Conservation (phyloP, 768 basidiomycete species). For the Lactarius akahatsu region DNA sequence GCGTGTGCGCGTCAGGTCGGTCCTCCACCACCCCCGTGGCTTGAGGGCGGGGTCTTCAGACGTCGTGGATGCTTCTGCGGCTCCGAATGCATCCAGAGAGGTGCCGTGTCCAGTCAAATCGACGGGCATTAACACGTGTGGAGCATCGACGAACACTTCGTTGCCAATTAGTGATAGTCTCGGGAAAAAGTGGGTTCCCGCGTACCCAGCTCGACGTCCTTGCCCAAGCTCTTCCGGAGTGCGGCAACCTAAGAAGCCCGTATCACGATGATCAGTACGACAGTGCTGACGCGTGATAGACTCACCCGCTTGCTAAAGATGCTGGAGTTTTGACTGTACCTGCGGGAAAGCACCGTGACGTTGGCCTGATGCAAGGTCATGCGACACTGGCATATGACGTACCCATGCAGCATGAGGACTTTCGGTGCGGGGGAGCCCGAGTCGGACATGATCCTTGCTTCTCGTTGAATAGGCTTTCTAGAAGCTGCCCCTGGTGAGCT, state of each 20-base stretch:
- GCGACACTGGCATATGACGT: slow-evolving; percentile 3
- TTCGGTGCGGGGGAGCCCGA: slow-evolving; percentile 3
- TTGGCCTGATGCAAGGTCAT: slow-evolving; percentile 3
- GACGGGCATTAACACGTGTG: slow-evolving; percentile 61
- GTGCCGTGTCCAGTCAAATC: slow-evolving; percentile 47
- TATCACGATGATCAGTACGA: neutral
- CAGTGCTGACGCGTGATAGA: slow-evolving; percentile 3
- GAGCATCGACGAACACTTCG: slow-evolving; percentile 73
- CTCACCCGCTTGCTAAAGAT: slow-evolving; percentile 70
- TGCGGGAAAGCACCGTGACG: slow-evolving; percentile 30
- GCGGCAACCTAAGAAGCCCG: slow-evolving; percentile 55
- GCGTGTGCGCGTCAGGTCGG: slow-evolving; percentile 51
- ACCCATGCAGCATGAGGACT: slow-evolving; percentile 25
- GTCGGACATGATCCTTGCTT: slow-evolving; percentile 11
- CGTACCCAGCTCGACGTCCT: slow-evolving; percentile 60
- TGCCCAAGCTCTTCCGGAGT: slow-evolving; percentile 61
- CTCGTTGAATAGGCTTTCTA: neutral
- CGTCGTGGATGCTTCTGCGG: slow-evolving; percentile 37
- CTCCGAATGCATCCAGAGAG: slow-evolving; percentile 41
- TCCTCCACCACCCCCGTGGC: slow-evolving; percentile 73
- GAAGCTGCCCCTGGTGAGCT: neutral
- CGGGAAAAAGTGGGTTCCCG: slow-evolving; percentile 3
- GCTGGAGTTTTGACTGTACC: slow-evolving; percentile 64
- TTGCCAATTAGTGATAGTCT: neutral
- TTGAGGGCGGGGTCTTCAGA: slow-evolving; percentile 50